phyloP scores from a whole-genome alignment of 2,329 filamentous ascomycete species.

The Stemphylium vesicarium region DNA sequence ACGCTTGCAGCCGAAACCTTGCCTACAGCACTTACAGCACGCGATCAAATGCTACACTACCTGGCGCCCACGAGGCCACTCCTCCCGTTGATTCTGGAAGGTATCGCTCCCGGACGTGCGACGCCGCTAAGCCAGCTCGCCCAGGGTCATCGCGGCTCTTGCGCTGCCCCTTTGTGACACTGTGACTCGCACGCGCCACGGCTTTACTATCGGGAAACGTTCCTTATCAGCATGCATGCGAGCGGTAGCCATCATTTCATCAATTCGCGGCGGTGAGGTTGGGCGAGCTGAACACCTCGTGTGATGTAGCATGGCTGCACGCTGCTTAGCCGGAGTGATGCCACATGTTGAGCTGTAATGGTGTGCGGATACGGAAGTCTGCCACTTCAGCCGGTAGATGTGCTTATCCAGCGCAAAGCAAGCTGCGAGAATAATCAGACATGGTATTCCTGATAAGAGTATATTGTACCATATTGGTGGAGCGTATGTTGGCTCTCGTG shows the following conservation, averaged over 20 bases:
- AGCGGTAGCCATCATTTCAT: not conserved
- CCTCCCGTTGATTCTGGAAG: constrained; percentile 2
- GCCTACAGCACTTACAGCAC: constrained; percentile 4
- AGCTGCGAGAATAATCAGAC: constrained; percentile 14
- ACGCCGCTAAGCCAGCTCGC: constrained; percentile 8
- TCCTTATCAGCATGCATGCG: constrained; percentile 8
- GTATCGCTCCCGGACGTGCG: not conserved
- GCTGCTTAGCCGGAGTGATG: too few relatives aligned
- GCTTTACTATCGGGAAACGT: constrained; percentile 3
- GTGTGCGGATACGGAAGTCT: not conserved
- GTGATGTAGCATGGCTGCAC: not conserved
- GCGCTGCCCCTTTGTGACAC: constrained; percentile 4
- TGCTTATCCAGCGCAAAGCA: constrained; percentile 14
- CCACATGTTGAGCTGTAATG: not conserved
- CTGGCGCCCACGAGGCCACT: constrained; percentile 8
- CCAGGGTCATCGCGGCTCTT: constrained; percentile 10
- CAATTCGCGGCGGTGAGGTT: constrained; percentile 2
- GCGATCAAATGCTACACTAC: constrained; percentile 13
- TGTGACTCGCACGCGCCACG: constrained; percentile 5
- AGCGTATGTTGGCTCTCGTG: not conserved
- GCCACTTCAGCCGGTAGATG: not conserved
- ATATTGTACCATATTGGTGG: not conserved
- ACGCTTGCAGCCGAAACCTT: constrained; percentile 4
- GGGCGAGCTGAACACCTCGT: constrained; percentile 2
- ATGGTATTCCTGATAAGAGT: not conserved